Evolutionary conservation across 1,284 basidiomycete genomes (phyloP), one percentile per base, ranked within the genome.

Genomic region (Sutorius eximius): DNA sequence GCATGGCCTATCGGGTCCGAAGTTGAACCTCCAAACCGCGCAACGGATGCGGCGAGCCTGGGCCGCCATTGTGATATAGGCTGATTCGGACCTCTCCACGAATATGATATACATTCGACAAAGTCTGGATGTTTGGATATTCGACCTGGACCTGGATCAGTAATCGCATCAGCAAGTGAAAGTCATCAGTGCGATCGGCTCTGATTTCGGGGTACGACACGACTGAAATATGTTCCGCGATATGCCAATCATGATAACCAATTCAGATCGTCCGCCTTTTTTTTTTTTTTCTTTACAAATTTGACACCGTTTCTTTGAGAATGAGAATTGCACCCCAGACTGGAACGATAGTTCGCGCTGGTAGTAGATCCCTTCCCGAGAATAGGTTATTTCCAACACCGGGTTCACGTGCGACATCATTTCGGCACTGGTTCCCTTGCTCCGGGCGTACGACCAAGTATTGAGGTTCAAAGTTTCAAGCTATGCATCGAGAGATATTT

Each of bases 361-460:
- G 29, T 51, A 52, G 59, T 51, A 57, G 59, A 64, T 64, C 53
- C 53, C 22, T 42, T 45, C 42, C 58, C 55, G 49, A 51, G 51
- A 64, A 63, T 56, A 53, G 59, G 16, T 6, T 45, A 67, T 63
- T 65, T 64, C 58, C 65, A 64, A 63, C 51, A 52, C 45, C 44
- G 20, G 4, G 38, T 58, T 58, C 61, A 65, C 50, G 51, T 65
- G 62, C 40, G 22, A 49, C 37, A 20, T 51, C 45, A 53, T 62
- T 37, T 64, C 46, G 51, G 37, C 33, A 24, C 34, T 24, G 15
- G 7, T 20, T 12, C 18, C 49, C 37, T 27, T 45, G 45, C 24
- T 27, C 45, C 53, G 32, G 43, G 30, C 13, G 42, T 36, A 51
- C 56, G 46, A 38, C 24, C n/a, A 20, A 44, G 22, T 36, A 44